phyloP scores from a whole-genome alignment of 306 rosid genomes.

The Gillenia trifoliata region DNA sequence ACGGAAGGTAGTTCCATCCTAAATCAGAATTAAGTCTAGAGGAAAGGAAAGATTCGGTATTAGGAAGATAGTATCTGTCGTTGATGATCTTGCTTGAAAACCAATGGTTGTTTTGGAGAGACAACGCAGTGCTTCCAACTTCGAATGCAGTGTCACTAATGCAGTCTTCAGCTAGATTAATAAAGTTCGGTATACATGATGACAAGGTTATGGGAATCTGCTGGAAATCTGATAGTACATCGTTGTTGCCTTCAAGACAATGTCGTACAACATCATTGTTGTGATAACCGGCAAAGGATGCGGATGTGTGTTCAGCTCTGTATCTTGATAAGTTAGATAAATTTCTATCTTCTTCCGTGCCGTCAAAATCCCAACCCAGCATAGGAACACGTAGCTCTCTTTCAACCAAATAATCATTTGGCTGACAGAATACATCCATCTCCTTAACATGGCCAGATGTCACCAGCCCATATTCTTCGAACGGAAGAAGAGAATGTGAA shows the following conservation, averaged over 20 bases:
- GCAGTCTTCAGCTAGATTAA: conserved; percentile 24
- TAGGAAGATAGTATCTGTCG: conserved; percentile 22
- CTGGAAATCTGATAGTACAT: conserved; percentile 25
- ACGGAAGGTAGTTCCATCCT: conserved; percentile 13
- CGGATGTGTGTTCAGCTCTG: conserved; percentile 17
- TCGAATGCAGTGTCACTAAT: conserved; percentile 18
- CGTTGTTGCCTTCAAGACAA: conserved; percentile 32
- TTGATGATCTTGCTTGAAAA: conserved; percentile 25
- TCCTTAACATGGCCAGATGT: conserved; percentile 29
- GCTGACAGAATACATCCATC: conserved; percentile 18
- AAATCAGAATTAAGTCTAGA: neutral
- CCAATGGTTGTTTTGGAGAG: conserved; percentile 33
- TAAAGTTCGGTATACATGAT: conserved; percentile 21
- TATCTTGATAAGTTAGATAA: conserved; percentile 19
- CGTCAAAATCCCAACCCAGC: conserved; percentile 39
- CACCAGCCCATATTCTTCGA: conserved; percentile 24
- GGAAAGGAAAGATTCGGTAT: conserved; percentile 28
- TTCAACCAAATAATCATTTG: conserved; percentile 16
- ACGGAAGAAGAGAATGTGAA: conserved; percentile 21
- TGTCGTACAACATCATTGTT: conserved; percentile 29
- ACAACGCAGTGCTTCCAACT: conserved; percentile 24
- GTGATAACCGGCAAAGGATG: conserved; percentile 28
- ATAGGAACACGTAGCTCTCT: conserved; percentile 38
- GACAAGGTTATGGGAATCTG: conserved; percentile 33
- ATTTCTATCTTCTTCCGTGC: conserved; percentile 18